Percentiles rank a stretch among this genome's conserved stretches.
These are phyloP conservation scores for Penicillium digitatum DNA, from an alignment of 2,329 filamentous ascomycete species.

Conservation along the genomic window DNA sequence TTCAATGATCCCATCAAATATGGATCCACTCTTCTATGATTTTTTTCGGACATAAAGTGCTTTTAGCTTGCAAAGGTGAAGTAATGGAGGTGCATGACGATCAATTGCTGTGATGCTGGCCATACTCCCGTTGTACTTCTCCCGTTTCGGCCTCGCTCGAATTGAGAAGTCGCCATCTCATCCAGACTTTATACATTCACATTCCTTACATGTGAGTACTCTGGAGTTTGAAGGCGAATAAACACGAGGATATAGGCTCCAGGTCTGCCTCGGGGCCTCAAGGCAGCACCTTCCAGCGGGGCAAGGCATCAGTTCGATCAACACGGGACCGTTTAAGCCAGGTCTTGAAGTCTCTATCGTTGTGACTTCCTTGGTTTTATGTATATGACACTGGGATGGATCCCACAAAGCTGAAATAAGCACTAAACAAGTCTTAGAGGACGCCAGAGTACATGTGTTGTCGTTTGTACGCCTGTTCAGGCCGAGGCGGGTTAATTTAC, in stretches of 20 bases:
- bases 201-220: neutral
- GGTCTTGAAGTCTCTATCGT: neutral
- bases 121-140: slow-evolving; percentile 3
- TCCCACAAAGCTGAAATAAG: neutral
- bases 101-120: neutral
- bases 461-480: neutral
- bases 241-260: neutral
- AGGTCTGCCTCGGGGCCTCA: too few relatives aligned
- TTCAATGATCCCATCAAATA: slow-evolving; percentile 25
- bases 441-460: neutral
- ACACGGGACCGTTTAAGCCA: neutral
- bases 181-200: slow-evolving; percentile 1
- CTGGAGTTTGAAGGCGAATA: too few relatives aligned
- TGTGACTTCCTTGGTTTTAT: neutral
- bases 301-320: neutral
- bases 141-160: neutral
- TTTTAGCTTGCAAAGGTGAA: neutral
- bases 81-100: neutral
- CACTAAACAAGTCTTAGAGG: too few relatives aligned
- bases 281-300: neutral
- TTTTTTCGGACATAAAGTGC: neutral
- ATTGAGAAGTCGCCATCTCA: slow-evolving; percentile 6
- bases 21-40: slow-evolving; percentile 26
- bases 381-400: neutral
- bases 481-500: neutral